Percentiles rank a stretch among this genome's conserved stretches.
These are phyloP conservation scores for Carex kokanica DNA, from an alignment of 176 grass and related monocot genomes.

Conservation along the genomic window DNA sequence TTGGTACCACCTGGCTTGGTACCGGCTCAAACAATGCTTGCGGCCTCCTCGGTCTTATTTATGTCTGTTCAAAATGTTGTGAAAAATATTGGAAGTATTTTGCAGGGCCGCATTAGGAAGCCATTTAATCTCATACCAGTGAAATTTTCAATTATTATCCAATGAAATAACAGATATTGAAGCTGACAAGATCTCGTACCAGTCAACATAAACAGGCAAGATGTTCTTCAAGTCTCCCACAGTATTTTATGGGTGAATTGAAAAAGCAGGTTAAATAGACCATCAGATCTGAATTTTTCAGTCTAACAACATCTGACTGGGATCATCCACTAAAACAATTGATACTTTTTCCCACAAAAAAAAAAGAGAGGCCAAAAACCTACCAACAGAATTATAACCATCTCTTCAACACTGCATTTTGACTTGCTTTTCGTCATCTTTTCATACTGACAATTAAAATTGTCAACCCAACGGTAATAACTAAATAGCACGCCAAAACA, in stretches of 20 bases:
- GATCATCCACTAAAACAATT: neutral
- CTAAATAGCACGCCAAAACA: neutral
- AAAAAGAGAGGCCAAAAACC: neutral
- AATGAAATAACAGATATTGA: neutral
- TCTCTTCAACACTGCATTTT: neutral
- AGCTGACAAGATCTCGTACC: neutral
- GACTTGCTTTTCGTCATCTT: neutral
- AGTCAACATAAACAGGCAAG: neutral
- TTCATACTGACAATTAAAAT: neutral
- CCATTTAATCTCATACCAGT: neutral
- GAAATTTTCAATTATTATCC: neutral
- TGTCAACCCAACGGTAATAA: neutral
- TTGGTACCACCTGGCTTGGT: constrained; percentile 86
- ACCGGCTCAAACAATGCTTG: constrained; percentile 55
- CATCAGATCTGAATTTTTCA: too few relatives aligned
- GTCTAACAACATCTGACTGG: neutral
- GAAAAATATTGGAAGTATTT: neutral
- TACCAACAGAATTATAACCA: neutral
- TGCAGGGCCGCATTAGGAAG: neutral
- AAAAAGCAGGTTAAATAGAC: too few relatives aligned
- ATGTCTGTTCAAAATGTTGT: neutral
- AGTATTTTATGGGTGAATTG: too few relatives aligned
- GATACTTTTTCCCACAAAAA: neutral
- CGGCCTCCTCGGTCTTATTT: constrained; percentile 39
- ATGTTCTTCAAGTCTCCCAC: neutral